These are phyloP conservation scores for Carex kokanica DNA, from an alignment of 176 grass and related monocot species.

Conservation along the genomic window DNA sequence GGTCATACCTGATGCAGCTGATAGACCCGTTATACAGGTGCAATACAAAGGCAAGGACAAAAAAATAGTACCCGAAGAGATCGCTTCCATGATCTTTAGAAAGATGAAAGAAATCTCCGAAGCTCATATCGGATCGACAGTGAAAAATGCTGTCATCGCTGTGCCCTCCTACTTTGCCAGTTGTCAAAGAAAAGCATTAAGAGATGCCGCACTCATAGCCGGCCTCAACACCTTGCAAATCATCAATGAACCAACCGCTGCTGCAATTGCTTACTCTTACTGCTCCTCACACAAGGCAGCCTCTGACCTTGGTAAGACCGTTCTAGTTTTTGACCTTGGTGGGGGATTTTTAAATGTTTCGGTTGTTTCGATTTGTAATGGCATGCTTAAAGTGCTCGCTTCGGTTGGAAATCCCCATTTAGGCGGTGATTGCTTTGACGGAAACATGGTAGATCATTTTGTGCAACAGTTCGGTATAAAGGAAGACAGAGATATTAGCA, in stretches of 20 bases:
- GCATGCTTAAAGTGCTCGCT: slow-evolving; percentile 16
- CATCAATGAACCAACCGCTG: slow-evolving; percentile 33
- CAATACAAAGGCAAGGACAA: slow-evolving; percentile 28
- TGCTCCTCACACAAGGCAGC: slow-evolving; percentile 18
- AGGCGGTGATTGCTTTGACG: slow-evolving; percentile 7
- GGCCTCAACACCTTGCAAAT: slow-evolving; percentile 26
- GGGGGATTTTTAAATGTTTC: slow-evolving; percentile 31
- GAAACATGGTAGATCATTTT: slow-evolving; percentile 16
- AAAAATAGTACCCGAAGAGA: slow-evolving; percentile 5
- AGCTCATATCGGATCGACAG: neutral
- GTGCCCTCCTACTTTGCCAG: slow-evolving; percentile 29
- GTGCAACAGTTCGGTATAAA: slow-evolving; percentile 12
- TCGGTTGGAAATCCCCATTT: slow-evolving; percentile 7
- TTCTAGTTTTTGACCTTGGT: slow-evolving; percentile 31
- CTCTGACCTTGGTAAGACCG: slow-evolving; percentile 1
- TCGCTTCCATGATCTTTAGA: slow-evolving; percentile 27
- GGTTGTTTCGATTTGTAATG: slow-evolving; percentile 8
- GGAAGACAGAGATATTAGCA: slow-evolving; percentile 8
- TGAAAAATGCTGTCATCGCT: slow-evolving; percentile 27
- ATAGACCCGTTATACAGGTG: slow-evolving; percentile 11
- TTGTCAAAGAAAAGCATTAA: slow-evolving; percentile 25
- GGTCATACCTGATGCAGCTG: neutral
- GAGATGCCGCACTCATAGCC: slow-evolving; percentile 17
- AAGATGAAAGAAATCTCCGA: slow-evolving; percentile 35
- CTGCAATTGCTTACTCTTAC: slow-evolving; percentile 35